Base-by-base conservation (phyloP, 495 filamentous ascomycete genomes). In the Aspergillus taichungensis region DNA sequence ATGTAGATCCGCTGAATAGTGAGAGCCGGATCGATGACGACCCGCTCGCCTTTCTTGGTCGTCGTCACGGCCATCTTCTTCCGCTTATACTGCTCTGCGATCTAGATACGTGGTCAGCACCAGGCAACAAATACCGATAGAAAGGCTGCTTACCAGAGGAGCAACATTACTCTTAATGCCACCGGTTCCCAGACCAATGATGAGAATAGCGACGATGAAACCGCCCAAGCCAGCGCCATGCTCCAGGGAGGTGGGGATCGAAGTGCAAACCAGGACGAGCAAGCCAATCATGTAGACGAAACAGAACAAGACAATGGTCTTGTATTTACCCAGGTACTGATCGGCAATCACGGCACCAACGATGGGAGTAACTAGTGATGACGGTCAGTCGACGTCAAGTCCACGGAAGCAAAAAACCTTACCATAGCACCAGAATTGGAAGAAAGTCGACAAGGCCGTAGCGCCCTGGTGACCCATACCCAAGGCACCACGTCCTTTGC, bases 1-100 rank as follows among this genome's bases (percentile, higher is more conserved):
- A 82, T 80, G 69, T 83, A 83, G 45, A 91, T 82, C 36, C 80
- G 74, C 64, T 87, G 82, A 46, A 85, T 76, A 8, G 85, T 88
- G 37, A 85, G 73, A 36, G 77, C 69, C 1, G 87, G 85, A 54
- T 89, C 84, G 34, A 89, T 77, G 42, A 92, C 77, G 18, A 86
- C 82, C 30, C 77, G 74, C 66, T 88, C 83, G 42, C 87, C 87
- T 42, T 70, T 78, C 63, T 76, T 73, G 24, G 64, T 59, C 28
- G 63, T 66, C 31, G 55, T 52, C 36, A 79, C 55, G 9, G 63
- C 72, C 69, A 79, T 68, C 51, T 76, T 82, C 53, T 80, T 79
- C 27, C 80, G 73, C 50, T 78, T 78, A 45, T 77, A 82, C 63
- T 91, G 86, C 51, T 90, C 86, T 34, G 85, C 84, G 53, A 90